Conservation (phyloP, 257 asterid species). For the Penstemon davidsonii region DNA sequence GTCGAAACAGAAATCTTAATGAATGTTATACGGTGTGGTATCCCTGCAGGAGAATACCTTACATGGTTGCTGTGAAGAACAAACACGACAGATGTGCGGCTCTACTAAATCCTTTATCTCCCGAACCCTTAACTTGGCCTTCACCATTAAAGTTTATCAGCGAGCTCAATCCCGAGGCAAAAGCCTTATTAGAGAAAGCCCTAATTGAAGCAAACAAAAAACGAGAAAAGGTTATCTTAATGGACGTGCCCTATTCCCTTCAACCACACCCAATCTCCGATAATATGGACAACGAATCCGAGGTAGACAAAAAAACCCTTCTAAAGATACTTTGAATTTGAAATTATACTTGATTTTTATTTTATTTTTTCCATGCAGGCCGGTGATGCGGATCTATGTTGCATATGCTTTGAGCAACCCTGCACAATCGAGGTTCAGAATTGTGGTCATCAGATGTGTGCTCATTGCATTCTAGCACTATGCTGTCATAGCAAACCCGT, state of each 20-base stretch:
- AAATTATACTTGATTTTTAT: background rate
- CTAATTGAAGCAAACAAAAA: constrained; percentile 68
- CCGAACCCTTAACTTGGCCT: constrained; percentile 88
- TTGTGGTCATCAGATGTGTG: constrained; percentile 91
- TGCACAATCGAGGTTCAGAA: constrained; percentile 70
- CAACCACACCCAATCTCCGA: constrained; percentile 33
- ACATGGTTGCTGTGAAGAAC: constrained; percentile 70
- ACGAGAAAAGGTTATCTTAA: constrained; percentile 63
- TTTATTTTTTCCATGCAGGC: constrained; percentile 39
- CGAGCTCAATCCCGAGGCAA: constrained; percentile 70
- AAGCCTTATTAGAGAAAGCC: constrained; percentile 63
- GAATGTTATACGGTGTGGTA: background rate
- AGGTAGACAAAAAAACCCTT: constrained; percentile 42
- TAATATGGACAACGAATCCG: constrained; percentile 47
- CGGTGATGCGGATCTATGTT: constrained; percentile 57
- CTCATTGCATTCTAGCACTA: constrained; percentile 66
- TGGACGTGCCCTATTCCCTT: constrained; percentile 36
- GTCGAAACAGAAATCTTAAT: constrained; percentile 17
- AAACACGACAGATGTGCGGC: constrained; percentile 75
- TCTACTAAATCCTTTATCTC: constrained; percentile 71
- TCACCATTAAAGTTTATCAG: constrained; percentile 71
- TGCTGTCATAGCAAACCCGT: constrained; percentile 69
- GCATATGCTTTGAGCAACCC: constrained; percentile 77
- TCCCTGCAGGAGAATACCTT: constrained; percentile 65
- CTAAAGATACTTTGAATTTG: background rate